Base-by-base conservation (phyloP, 306 rosid genomes). In the Astragalus glycyphyllos region DNA sequence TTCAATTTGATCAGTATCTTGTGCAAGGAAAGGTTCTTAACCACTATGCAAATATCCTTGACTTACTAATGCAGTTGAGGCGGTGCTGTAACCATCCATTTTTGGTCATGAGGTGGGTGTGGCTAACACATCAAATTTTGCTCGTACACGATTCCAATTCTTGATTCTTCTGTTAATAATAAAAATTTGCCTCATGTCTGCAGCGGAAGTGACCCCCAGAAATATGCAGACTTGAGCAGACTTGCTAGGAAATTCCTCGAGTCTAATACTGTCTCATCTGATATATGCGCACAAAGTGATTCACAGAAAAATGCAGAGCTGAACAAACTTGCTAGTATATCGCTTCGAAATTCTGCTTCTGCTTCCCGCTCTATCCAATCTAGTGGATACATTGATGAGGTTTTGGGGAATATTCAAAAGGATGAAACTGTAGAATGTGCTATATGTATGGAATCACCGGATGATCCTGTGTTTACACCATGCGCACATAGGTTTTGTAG, bases 11-110 rank as follows among this genome's bases (percentile, higher is more conserved):
- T 62, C 87, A 88, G 60, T 92, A 88, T 80, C 87, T 92, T 37
- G 92, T 89, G 46, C 86, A 82, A 88, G 96, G 96, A 45, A 88
- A 90, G 68, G 91, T 90, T 79, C 87, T 92, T 35, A 83, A 85
- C 79, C 85, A 92, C 81, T 90, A 84, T 77, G 91, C 94, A 0
- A 84, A 77, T 71, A 84, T 92, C 82, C 98, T 92, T 17, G 98
- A 90, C 81, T 82, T 92, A 54, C 86, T 90, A 58, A 82, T 89
- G 72, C 92, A 92, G 73, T 69, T 92, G 79, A 88, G 98, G 73
- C 96, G 90, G 76, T 90, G 96, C 73, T 92, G 96, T 77, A 90
- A 88, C 84, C 96, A 92, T 76, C 98, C 96, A 0, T 88, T 80
- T 76, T 84, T 92, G 69, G 91, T 90, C 57, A 82, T 88, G 86